Conservation (phyloP, 2,329 filamentous ascomycete genomes). For the Pseudocercospora pini-densiflorae region DNA sequence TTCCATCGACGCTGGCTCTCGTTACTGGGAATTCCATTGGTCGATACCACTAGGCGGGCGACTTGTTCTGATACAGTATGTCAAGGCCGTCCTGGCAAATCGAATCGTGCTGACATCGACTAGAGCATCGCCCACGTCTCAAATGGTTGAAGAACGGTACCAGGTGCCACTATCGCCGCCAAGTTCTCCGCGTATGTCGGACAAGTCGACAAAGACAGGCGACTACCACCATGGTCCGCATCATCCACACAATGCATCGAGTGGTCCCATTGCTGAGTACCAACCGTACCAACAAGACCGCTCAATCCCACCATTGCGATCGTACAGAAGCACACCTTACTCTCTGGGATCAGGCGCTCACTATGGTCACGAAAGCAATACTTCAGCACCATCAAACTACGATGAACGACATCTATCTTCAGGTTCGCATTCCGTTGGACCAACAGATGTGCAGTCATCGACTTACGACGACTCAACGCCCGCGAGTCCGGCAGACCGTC, state of each 20-base stretch:
- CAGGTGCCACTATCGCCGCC: conserved; percentile 55
- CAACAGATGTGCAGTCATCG: conserved; percentile 22
- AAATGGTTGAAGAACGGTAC: conserved; percentile 49
- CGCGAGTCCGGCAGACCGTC: conserved; percentile 50
- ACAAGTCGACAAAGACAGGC: conserved; percentile 48
- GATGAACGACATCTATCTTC: conserved; percentile 18
- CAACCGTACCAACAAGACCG: conserved; percentile 18
- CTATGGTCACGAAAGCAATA: not conserved
- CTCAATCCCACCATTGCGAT: conserved; percentile 43
- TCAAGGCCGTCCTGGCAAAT: not conserved
- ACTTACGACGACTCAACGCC: conserved; percentile 50
- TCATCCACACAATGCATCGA: not conserved
- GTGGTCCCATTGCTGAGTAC: not conserved
- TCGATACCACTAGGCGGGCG: not conserved
- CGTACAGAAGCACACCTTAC: conserved; percentile 51
- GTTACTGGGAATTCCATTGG: not conserved
- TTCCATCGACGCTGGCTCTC: not conserved
- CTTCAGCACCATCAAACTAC: conserved; percentile 3
- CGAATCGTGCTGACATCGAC: conserved; percentile 6
- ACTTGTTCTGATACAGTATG: conserved; percentile 1
- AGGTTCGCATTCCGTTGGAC: conserved; percentile 18
- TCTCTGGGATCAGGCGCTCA: conserved; percentile 36
- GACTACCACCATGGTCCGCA: conserved; percentile 44
- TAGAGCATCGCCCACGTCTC: conserved; percentile 19
- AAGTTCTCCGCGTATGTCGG: conserved; percentile 57